Percentiles rank a stretch among this genome's conserved stretches.
phyloP scores from a whole-genome alignment of 257 asterid species.

The Primulina huaijiensis region DNA sequence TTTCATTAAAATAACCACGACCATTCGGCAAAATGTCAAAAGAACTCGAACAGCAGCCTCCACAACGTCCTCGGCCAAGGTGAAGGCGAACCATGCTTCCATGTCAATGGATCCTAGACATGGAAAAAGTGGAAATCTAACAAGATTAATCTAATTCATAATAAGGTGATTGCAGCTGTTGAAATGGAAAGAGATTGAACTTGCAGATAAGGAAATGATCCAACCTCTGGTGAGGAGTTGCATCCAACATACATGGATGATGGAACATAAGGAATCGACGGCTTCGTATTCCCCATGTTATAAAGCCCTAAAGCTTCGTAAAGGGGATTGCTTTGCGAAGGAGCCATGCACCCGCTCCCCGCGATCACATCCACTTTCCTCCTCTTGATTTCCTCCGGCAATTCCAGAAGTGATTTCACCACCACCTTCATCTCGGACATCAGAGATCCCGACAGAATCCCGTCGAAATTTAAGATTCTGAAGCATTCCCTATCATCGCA shows the following conservation, averaged over 20 bases:
- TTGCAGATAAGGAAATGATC: neutral
- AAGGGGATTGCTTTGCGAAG: constrained; percentile 47
- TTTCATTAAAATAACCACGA: too few relatives aligned
- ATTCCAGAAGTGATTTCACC: constrained; percentile 37
- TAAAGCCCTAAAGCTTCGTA: constrained; percentile 68
- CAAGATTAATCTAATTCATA: too few relatives aligned
- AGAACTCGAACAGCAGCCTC: too few relatives aligned
- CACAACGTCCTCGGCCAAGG: too few relatives aligned
- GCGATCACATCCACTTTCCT: constrained; percentile 43
- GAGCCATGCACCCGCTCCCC: constrained; percentile 67
- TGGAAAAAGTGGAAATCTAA: neutral
- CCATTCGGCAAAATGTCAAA: too few relatives aligned
- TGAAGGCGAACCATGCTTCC: neutral
- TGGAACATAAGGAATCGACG: constrained; percentile 46
- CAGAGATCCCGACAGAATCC: constrained; percentile 27
- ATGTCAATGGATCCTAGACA: neutral
- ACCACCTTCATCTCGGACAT: constrained; percentile 46
- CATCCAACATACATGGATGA: constrained; percentile 41
- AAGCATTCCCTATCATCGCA: constrained; percentile 67
- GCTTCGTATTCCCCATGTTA: constrained; percentile 44
- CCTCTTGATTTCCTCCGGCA: constrained; percentile 43
- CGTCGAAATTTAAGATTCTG: constrained; percentile 40
- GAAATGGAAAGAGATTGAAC: neutral
- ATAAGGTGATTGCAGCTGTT: neutral
- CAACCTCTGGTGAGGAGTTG: constrained; percentile 57